These are phyloP conservation scores for Aspergillus fructus DNA, from an alignment of 2,329 filamentous ascomycete species.

Conservation along the genomic window DNA sequence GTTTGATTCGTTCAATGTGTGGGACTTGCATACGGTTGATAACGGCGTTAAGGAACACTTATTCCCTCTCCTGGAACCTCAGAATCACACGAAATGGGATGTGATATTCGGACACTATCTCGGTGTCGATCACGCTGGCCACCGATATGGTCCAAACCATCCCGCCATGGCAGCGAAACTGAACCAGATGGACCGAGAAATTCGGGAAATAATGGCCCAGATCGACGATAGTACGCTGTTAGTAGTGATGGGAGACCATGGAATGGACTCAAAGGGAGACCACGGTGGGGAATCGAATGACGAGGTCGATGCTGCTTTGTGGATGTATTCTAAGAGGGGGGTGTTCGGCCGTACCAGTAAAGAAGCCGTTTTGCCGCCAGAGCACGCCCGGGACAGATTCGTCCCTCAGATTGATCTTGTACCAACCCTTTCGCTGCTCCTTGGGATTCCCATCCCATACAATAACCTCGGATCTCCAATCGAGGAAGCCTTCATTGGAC, in stretches of 20 bases:
- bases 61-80: constrained; percentile 67
- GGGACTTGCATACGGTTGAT: constrained; percentile 95
- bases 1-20: constrained; percentile 98
- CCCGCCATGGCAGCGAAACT: constrained; percentile 88
- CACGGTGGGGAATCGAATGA: constrained; percentile 98
- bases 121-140: constrained; percentile 94
- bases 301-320: constrained; percentile 88
- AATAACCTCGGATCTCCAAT: constrained; percentile 94
- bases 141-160: constrained; percentile 92
- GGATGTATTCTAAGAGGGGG: constrained; percentile 94
- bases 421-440: constrained; percentile 80
- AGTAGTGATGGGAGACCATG: constrained; percentile 98
- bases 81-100: constrained; percentile 75
- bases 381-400: constrained; percentile 71
- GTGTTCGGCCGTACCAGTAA: constrained; percentile 75
- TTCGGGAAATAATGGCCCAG: constrained; percentile 67
- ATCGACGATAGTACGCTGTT: constrained; percentile 85
- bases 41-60: constrained; percentile 92
- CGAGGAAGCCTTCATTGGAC: constrained; percentile 83
- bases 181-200: constrained; percentile 81
- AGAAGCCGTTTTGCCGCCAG: constrained; percentile 57
- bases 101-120: constrained; percentile 92
- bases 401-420: constrained; percentile 89
- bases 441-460: constrained; percentile 91
- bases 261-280: constrained; percentile 96